Evolutionary conservation across 2,329 filamentous ascomycete species (phyloP).

Genomic region (Arthrobotrys musiformis): DNA sequence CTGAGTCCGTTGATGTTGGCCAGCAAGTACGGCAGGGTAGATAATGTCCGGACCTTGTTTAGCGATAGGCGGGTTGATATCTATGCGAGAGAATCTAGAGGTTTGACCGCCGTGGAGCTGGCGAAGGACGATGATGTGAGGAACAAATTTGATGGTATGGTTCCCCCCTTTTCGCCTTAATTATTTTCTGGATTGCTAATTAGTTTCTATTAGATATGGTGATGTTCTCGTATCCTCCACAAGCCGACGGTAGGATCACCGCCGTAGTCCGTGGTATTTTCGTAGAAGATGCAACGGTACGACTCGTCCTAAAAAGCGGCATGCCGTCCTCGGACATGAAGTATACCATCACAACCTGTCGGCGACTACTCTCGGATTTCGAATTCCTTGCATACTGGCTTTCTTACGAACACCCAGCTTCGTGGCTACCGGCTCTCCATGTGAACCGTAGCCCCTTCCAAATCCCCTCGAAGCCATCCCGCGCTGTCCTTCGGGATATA

Average conservation of each 20-base stretch:
- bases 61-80: slow-evolving; percentile 87
- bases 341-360: slow-evolving; percentile 93
- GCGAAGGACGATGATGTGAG: slow-evolving; percentile 98
- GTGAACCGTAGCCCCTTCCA: slow-evolving; percentile 88
- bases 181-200: neutral
- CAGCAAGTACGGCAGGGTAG: slow-evolving; percentile 95
- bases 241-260: slow-evolving; percentile 82
- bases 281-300: slow-evolving; percentile 92
- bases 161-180: neutral
- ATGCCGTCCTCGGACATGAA: slow-evolving; percentile 78
- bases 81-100: slow-evolving; percentile 82
- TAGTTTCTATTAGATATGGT: slow-evolving; percentile 73
- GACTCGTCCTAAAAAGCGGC: slow-evolving; percentile 92
- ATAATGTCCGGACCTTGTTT: slow-evolving; percentile 89
- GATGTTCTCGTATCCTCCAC: slow-evolving; percentile 78
- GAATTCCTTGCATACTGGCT: slow-evolving; percentile 87
- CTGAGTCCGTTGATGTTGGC: slow-evolving; percentile 98
- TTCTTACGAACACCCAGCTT: slow-evolving; percentile 88
- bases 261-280: slow-evolving; percentile 96
- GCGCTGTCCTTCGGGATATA: slow-evolving; percentile 85
- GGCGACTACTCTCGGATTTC: slow-evolving; percentile 87
- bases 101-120: slow-evolving; percentile 91
- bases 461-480: slow-evolving; percentile 88
- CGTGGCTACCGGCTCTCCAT: slow-evolving; percentile 85
- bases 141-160: slow-evolving; percentile 80